Evolutionary conservation across 192 early-diverging fungal species (phyloP).

Genomic region (Jimgerdemannia flammicorona): DNA sequence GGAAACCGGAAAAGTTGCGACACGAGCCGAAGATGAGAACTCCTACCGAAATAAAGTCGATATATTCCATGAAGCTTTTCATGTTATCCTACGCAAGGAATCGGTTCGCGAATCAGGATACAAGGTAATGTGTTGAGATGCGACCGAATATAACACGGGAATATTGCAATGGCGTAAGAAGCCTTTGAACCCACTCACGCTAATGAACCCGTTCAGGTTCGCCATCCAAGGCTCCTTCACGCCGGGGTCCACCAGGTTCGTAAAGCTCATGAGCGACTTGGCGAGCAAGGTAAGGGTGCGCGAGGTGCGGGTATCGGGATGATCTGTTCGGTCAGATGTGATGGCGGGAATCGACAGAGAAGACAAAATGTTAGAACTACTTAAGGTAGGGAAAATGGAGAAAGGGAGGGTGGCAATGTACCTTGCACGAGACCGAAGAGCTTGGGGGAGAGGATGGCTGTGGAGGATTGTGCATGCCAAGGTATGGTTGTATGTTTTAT

Average conservation of each 20-base stretch:
- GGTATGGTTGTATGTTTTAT: background rate
- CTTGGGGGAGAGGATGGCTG: conserved; percentile 62
- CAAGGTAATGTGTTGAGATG: background rate
- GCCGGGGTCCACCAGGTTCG: conserved; percentile 62
- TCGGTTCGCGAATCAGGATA: background rate
- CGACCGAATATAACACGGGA: background rate
- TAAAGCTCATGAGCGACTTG: conserved; percentile 67
- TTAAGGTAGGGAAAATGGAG: background rate
- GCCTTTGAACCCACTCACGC: conserved; percentile 17
- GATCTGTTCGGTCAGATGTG: conserved; percentile 21
- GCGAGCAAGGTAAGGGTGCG: conserved; percentile 69
- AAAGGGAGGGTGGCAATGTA: conserved; percentile 3
- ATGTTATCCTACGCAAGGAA: conserved; percentile 44
- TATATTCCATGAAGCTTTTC: conserved; percentile 53
- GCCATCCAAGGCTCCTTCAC: conserved; percentile 67
- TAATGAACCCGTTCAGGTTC: conserved; percentile 60
- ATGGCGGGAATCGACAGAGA: background rate
- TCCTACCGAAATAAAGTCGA: conserved; percentile 54
- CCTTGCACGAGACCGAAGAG: conserved; percentile 64
- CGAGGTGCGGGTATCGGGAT: conserved; percentile 49
- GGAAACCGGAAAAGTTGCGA: background rate
- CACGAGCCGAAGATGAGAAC: background rate
- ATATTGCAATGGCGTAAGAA: background rate
- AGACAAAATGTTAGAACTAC: background rate
- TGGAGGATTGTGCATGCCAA: background rate